Conservation (phyloP, 2,329 filamentous ascomycete species). For the Truncatella angustata region DNA sequence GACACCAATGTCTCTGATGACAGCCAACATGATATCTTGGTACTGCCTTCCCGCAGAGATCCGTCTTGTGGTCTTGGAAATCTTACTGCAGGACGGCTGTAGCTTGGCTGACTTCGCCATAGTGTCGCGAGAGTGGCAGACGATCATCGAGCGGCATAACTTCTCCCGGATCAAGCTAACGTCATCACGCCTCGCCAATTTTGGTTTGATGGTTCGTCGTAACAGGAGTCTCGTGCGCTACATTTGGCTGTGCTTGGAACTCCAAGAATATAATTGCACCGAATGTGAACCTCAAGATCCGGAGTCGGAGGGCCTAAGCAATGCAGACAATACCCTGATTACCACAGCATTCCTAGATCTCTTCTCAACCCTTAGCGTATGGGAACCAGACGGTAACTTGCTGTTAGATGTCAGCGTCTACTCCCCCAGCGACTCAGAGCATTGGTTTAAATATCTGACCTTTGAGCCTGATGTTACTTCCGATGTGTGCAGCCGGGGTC, state of each 20-base stretch:
- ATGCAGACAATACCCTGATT: constrained; percentile 21
- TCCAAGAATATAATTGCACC: constrained; percentile 27
- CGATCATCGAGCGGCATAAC: constrained; percentile 22
- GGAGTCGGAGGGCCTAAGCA: not conserved
- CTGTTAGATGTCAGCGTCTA: constrained; percentile 36
- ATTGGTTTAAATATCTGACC: constrained; percentile 35
- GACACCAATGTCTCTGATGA: not conserved
- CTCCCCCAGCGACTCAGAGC: constrained; percentile 33
- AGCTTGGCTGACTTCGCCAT: constrained; percentile 22
- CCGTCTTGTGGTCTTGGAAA: not conserved
- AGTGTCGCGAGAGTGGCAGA: constrained; percentile 31
- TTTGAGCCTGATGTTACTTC: constrained; percentile 22
- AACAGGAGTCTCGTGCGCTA: constrained; percentile 25
- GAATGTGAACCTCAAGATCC: not conserved
- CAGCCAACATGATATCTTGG: not conserved
- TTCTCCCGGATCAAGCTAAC: constrained; percentile 30
- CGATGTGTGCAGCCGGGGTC: constrained; percentile 9
- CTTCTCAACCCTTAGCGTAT: constrained; percentile 29
- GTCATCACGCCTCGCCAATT: constrained; percentile 24
- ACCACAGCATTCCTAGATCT: constrained; percentile 27
- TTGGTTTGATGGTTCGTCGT: constrained; percentile 25
- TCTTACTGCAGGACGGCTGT: constrained; percentile 17
- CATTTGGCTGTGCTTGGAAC: constrained; percentile 30
- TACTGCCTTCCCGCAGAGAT: not conserved
- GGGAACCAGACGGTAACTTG: constrained; percentile 30